Evolutionary conservation across 2,329 filamentous ascomycete genomes (phyloP).

Genomic region (Verticillium nonalfalfae): DNA sequence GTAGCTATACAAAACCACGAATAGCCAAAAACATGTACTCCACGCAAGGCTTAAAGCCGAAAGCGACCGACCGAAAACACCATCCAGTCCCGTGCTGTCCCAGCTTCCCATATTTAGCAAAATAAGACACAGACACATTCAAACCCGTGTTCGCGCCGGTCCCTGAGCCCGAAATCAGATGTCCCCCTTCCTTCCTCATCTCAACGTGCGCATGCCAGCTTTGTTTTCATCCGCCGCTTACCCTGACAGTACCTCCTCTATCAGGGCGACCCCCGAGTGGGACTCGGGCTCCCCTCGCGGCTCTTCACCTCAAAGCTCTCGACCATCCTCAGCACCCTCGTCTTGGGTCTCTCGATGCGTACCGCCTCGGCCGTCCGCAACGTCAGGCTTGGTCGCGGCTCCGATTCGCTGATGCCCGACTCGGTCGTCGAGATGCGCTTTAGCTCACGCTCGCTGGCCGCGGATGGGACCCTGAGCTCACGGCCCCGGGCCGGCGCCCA

Average conservation of each 20-base stretch:
- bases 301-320: conserved; percentile 45
- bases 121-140: neutral
- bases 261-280: neutral
- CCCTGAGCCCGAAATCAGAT: neutral
- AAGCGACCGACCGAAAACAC: neutral
- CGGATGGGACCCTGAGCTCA: conserved; percentile 4
- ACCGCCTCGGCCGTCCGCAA: conserved; percentile 42
- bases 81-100: neutral
- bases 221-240: no score
- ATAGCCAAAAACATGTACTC: neutral
- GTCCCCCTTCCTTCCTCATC: neutral
- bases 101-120: neutral
- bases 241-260: no score
- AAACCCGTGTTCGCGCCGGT: neutral
- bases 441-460: conserved; percentile 4
- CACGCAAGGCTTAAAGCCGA: neutral
- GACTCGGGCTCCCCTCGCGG: conserved; percentile 17
- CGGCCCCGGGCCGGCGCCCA: neutral
- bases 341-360: conserved; percentile 31
- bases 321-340: conserved; percentile 48
- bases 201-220: neutral
- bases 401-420: conserved; percentile 20
- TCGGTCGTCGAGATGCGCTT: conserved; percentile 3
- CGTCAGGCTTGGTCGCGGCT: conserved; percentile 22
- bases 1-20: neutral